Base-by-base conservation (phyloP, 2,329 filamentous ascomycete genomes). In the Fusarium lateritium region DNA sequence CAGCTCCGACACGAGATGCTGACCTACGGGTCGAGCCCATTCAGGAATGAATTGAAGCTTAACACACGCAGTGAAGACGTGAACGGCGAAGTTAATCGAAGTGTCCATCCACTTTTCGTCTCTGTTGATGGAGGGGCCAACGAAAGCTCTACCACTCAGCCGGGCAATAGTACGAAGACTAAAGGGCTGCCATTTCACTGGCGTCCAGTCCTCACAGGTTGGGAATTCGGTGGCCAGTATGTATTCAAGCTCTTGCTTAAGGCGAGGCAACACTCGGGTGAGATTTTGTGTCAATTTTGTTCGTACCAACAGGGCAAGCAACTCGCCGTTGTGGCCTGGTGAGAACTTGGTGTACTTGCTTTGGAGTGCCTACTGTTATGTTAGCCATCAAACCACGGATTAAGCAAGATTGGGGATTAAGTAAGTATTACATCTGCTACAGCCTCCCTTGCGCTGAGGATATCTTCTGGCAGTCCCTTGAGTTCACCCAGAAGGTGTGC, bases 41-140 rank as follows among this genome's bases (percentile, higher is more conserved):
- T 79, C 79, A 2, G 84, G 84, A 58, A 86, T 85, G 69, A 85
- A 81, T 63, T 86, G 84, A 39, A 90, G 79, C 69, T 85, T 81
- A 56, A 85, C 73, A 47, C 84, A 77, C 46, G 83, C 79, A 70
- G 82, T 75, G 73, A 88, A 83, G 62, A 84, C 79, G 63, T 85
- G 80, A 22, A 84, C 75, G 50, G 84, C 83, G 71, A 84, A 87
- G 74, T 84, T 81, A 75, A 85, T 79, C 75, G 80, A 81, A 21
- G 83, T 83, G 47, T 83, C 78, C 78, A 88, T 82, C 86, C 86
- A 89, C 59, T 82, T 79, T 67, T 86, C 82, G 40, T 83, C 78
- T 19, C 85, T 84, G 69, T 83, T 86, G 56, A 88, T 78, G 15
- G 79, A 76, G 4, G 81, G 70, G 2, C 86, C 86, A 8, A 88